Evolutionary conservation across 352 stramenopile genomes (phyloP).

Genomic region (Globisporangium lucens): DNA sequence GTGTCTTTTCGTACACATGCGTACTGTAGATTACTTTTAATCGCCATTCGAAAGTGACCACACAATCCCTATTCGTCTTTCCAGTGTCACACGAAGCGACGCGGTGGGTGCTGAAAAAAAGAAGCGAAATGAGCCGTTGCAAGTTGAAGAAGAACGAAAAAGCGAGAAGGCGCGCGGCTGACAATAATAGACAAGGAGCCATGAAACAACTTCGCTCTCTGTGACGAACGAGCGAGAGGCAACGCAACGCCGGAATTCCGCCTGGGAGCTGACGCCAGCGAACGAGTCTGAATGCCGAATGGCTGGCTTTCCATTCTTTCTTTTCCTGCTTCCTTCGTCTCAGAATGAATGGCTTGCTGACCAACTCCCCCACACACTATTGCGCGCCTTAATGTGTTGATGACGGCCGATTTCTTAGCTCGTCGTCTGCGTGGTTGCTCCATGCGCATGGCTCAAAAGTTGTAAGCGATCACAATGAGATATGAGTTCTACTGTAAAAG

Average conservation of each 20-base stretch:
- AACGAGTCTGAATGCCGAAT: not conserved
- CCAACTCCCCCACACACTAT: not conserved
- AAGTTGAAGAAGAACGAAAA: slow-evolving; percentile 5
- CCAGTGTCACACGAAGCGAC: not conserved
- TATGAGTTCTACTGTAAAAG: too few species aligned
- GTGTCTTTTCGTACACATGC: not conserved
- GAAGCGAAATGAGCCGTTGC: not conserved
- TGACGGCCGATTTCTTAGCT: too few species aligned
- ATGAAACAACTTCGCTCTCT: slow-evolving; percentile 1
- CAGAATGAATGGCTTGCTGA: not conserved
- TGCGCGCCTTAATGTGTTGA: too few species aligned
- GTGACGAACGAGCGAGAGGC: not conserved
- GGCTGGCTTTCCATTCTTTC: not conserved
- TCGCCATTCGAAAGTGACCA: not conserved
- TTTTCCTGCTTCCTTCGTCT: not conserved
- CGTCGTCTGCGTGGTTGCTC: too few species aligned
- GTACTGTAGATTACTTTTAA: not conserved
- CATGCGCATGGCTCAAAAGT: too few species aligned
- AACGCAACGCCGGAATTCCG: not conserved
- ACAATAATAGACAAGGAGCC: not conserved
- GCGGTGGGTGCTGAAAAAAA: not conserved
- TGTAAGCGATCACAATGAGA: too few species aligned
- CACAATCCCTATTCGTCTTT: not conserved
- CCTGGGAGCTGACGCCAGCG: not conserved
- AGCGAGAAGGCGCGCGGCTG: not conserved